These are phyloP conservation scores for Mycena metata DNA, from an alignment of 768 basidiomycete genomes.

Conservation along the genomic window DNA sequence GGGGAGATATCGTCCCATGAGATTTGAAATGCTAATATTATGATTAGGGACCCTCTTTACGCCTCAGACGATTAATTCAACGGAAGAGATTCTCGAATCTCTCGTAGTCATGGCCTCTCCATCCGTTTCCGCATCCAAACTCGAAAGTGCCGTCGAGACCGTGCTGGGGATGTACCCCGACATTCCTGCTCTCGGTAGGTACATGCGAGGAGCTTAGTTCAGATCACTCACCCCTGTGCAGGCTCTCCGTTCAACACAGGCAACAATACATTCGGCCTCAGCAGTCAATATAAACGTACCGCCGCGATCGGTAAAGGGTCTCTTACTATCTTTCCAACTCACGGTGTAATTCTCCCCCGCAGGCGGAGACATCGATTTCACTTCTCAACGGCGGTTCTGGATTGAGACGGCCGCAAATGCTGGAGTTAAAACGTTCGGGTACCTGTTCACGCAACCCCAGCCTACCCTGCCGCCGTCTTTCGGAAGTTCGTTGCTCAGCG, in stretches of 20 bases:
- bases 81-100: conserved; percentile 33
- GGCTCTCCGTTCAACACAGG: conserved; percentile 54
- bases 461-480: conserved; percentile 34
- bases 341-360: neutral
- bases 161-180: conserved; percentile 58
- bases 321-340: no score
- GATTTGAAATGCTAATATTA: neutral
- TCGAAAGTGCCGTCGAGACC: conserved; percentile 37
- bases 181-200: conserved; percentile 47
- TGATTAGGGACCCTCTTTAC: conserved; percentile 50
- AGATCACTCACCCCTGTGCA: neutral
- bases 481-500: conserved; percentile 46
- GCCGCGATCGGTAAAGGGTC: conserved; percentile 43
- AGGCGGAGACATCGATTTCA: conserved; percentile 57
- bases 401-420: conserved; percentile 55
- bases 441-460: conserved; percentile 59
- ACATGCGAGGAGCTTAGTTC: neutral
- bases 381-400: conserved; percentile 54
- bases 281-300: conserved; percentile 52
- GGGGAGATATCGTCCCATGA: neutral
- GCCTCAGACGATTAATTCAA: conserved; percentile 39
- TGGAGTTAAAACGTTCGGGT: conserved; percentile 58
- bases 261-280: conserved; percentile 58
- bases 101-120: conserved; percentile 45
- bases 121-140: conserved; percentile 34